Conservation (phyloP, 2,329 filamentous ascomycete genomes). For the Diaporthe batatas region DNA sequence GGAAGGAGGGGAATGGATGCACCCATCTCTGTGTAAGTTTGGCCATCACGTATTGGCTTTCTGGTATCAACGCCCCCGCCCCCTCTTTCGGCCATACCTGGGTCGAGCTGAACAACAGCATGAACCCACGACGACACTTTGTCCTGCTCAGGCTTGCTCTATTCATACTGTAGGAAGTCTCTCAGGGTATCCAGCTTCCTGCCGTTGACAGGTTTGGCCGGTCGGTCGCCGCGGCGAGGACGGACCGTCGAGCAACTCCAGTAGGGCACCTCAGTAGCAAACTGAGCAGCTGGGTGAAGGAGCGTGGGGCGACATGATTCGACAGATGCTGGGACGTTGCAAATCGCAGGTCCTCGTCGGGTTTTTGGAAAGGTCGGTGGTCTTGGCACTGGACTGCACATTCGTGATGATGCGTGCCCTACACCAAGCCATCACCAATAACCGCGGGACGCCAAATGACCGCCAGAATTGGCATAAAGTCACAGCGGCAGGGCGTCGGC, state of each 20-base stretch:
- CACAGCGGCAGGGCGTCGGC: neutral
- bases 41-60: no score
- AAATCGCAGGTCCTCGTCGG: neutral
- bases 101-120: no score
- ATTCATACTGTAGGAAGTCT: no score
- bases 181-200: no score
- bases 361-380: neutral
- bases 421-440: neutral
- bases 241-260: conserved; percentile 7
- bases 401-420: neutral
- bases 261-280: neutral
- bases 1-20: no score
- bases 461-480: conserved; percentile 24
- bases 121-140: no score
- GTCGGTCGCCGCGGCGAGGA: conserved; percentile 19
- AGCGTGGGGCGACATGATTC: neutral
- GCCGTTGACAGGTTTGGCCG: neutral
- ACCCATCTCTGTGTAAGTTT: no score
- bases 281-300: neutral
- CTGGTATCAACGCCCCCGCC: no score
- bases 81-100: no score
- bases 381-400: neutral
- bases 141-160: no score
- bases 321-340: neutral
- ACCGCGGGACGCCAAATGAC: neutral